These are phyloP conservation scores for Orbilia ellipsospora DNA, from an alignment of 2,329 filamentous ascomycete species.

Conservation along the genomic window DNA sequence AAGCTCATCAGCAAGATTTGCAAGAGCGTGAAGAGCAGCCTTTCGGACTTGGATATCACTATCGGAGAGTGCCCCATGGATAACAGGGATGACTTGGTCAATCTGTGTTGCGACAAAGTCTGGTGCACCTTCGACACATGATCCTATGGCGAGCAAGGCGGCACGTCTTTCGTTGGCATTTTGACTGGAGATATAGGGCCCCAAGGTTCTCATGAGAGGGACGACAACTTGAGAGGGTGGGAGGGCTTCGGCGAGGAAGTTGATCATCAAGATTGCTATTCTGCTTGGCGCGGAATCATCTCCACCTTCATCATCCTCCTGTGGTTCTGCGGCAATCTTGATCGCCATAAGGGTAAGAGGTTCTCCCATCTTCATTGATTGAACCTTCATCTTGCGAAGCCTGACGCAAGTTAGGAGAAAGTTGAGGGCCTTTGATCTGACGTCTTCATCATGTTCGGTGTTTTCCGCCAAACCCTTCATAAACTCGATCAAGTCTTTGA, in stretches of 20 bases:
- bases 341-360: conserved; percentile 88
- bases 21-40: conserved; percentile 86
- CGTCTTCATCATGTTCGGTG: conserved; percentile 81
- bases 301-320: conserved; percentile 75
- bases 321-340: conserved; percentile 89
- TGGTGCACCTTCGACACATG: conserved; percentile 94
- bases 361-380: conserved; percentile 86
- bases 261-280: conserved; percentile 85
- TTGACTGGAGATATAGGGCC: conserved; percentile 78
- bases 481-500: conserved; percentile 89
- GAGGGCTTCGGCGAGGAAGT: conserved; percentile 86
- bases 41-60: conserved; percentile 84
- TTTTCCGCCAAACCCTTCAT: conserved; percentile 89
- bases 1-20: conserved; percentile 90
- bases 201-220: conserved; percentile 86
- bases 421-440: conserved; percentile 86
- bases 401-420: conserved; percentile 93
- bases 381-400: conserved; percentile 94
- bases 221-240: conserved; percentile 95
- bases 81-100: conserved; percentile 82
- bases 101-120: conserved; percentile 97
- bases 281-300: conserved; percentile 87
- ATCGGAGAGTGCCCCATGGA: conserved; percentile 85
- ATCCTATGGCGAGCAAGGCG: conserved; percentile 89
- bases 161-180: conserved; percentile 86